These are phyloP conservation scores for Parasarocladium wereldwijsianum DNA, from an alignment of 2,329 filamentous ascomycete genomes.

Conservation along the genomic window DNA sequence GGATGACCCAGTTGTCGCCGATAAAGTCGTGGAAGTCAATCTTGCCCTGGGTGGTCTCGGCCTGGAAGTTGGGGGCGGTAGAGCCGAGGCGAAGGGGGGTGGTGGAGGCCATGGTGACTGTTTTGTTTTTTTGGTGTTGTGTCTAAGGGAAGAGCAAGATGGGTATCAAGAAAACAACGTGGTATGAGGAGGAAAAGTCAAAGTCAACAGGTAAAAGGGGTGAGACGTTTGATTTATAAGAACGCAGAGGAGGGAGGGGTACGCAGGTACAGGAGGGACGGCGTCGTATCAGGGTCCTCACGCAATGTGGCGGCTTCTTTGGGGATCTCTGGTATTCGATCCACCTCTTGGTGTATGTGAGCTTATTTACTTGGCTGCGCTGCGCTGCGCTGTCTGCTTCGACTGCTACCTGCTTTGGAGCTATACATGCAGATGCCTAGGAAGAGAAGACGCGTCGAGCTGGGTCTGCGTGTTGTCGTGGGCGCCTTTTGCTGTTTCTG, in stretches of 20 bases:
- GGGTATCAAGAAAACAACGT: conserved; percentile 2
- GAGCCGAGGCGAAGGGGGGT: conserved; percentile 45
- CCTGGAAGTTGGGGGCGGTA: conserved; percentile 67
- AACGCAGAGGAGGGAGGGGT: conserved; percentile 2
- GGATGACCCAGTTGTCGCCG: conserved; percentile 62
- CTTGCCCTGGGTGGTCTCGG: conserved; percentile 61
- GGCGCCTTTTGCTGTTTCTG: too few relatives aligned
- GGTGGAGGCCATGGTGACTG: conserved; percentile 16
- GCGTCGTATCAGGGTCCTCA: too few relatives aligned
- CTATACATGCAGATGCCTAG: too few relatives aligned
- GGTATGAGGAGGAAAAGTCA: too few relatives aligned
- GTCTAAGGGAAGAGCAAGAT: background rate
- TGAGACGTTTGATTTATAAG: background rate
- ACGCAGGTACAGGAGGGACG: background rate
- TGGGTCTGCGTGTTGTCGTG: too few relatives aligned
- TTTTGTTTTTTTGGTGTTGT: conserved; percentile 4
- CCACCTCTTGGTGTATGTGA: too few relatives aligned
- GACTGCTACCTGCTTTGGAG: too few relatives aligned
- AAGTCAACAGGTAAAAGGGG: background rate
- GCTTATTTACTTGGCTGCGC: too few relatives aligned
- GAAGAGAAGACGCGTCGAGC: too few relatives aligned
- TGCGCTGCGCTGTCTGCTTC: too few relatives aligned
- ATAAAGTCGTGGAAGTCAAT: conserved; percentile 78
- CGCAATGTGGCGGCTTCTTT: too few relatives aligned
- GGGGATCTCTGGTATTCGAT: too few relatives aligned